Evolutionary conservation across 139 green algal genomes (phyloP).

Genomic region (Chlorella sorokiniana): DNA sequence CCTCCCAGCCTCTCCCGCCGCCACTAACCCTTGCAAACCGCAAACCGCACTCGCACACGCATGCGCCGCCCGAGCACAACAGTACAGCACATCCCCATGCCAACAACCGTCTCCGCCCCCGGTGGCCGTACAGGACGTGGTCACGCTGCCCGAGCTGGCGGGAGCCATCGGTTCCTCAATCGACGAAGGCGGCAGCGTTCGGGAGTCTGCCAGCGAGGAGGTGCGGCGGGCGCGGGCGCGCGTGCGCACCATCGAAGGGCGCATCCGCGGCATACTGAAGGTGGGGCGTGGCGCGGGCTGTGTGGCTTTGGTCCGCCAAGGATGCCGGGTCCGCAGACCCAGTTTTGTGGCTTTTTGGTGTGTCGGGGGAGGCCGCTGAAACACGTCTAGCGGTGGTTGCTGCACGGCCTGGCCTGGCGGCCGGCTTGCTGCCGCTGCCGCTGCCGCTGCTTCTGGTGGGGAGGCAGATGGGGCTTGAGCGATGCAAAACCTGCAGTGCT

Average conservation of each 20-base stretch:
- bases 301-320: background rate
- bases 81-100: background rate
- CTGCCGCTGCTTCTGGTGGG: no score
- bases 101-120: background rate
- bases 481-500: no score
- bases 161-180: conserved; percentile 40
- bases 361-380: no score
- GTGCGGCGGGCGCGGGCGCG: conserved; percentile 51
- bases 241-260: conserved; percentile 50
- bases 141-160: conserved; percentile 20
- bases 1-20: no score
- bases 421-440: no score
- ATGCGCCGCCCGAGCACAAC: background rate
- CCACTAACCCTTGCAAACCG: no score
- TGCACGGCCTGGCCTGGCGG: no score
- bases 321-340: no score
- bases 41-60: no score
- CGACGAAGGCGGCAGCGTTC: conserved; percentile 52
- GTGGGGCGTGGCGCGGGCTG: background rate
- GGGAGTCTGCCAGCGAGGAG: conserved; percentile 68
- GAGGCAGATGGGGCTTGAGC: no score
- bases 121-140: conserved; percentile 8
- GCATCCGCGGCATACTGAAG: conserved; percentile 67
- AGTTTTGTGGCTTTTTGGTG: no score
- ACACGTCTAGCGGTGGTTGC: no score